Evolutionary conservation across 441 rosid species (phyloP).

Genomic region (Adansonia madagascariensis): DNA sequence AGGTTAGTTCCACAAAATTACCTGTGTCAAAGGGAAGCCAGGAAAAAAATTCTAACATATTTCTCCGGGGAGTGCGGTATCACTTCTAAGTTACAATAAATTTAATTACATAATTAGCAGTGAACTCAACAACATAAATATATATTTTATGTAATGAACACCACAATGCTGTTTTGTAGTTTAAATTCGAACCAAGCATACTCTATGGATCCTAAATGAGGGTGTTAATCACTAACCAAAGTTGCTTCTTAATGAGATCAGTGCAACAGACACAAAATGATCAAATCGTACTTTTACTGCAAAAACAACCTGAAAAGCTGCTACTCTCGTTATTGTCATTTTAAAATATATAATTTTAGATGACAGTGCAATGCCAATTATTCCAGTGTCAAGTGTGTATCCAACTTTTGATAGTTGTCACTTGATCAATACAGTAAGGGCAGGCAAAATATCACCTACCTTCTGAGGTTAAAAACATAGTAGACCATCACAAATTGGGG

Average conservation of each 20-base stretch:
- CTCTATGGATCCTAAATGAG: background rate
- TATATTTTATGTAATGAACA: background rate
- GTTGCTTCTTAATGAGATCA: background rate
- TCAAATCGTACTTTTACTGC: background rate
- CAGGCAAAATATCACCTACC: background rate
- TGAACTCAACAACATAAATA: background rate
- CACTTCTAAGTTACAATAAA: background rate
- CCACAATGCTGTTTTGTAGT: constrained; percentile 5
- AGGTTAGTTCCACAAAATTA: constrained; percentile 23
- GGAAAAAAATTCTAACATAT: constrained; percentile 7
- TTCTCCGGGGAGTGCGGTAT: background rate
- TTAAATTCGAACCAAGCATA: background rate
- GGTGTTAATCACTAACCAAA: background rate
- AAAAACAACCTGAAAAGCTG: background rate
- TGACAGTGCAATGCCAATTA: constrained; percentile 3
- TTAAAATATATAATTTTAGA: background rate
- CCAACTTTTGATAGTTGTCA: constrained; percentile 6
- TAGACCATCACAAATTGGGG: background rate
- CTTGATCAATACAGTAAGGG: background rate
- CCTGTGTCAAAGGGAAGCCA: background rate
- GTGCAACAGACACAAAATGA: constrained; percentile 12
- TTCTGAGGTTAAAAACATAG: background rate
- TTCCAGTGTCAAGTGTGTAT: background rate
- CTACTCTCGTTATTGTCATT: background rate
- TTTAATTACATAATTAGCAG: background rate